A percentile compares a stretch with the other conserved stretches of the same genome.
Evolutionary conservation across 495 filamentous ascomycete genomes (phyloP).

Genomic region (Penicillium dipodomyicola): DNA sequence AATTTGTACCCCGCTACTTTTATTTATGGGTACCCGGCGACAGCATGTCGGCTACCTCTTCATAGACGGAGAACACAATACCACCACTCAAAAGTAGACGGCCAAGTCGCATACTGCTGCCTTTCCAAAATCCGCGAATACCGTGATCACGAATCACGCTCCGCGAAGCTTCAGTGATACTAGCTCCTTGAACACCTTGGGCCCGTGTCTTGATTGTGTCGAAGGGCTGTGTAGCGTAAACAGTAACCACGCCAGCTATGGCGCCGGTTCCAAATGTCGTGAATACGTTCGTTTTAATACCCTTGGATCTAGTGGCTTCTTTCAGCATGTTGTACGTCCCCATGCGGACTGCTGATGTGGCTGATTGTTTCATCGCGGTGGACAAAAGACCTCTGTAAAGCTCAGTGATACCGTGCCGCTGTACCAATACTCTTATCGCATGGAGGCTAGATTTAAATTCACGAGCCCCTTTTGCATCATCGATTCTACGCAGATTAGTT

Average conservation of each 20-base stretch:
- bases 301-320: slow-evolving; percentile 47
- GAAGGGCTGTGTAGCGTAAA: slow-evolving; percentile 63
- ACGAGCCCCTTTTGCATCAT: slow-evolving; percentile 55
- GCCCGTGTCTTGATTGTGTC: slow-evolving; percentile 65
- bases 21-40: too few species aligned
- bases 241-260: slow-evolving; percentile 59
- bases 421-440: slow-evolving; percentile 46
- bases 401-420: slow-evolving; percentile 49
- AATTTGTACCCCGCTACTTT: too few species aligned
- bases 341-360: slow-evolving; percentile 62
- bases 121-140: too few species aligned
- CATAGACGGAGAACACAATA: too few species aligned
- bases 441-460: slow-evolving; percentile 53
- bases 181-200: too few species aligned
- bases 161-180: too few species aligned
- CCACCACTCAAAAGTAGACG: too few species aligned
- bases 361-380: slow-evolving; percentile 64
- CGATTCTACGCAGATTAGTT: slow-evolving; percentile 43
- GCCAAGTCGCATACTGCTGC: too few species aligned
- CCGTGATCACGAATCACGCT: too few species aligned
- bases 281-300: slow-evolving; percentile 40
- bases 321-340: slow-evolving; percentile 68
- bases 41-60: too few species aligned
- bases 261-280: slow-evolving; percentile 62
- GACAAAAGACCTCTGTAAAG: slow-evolving; percentile 60